These are phyloP conservation scores for Aspergillus kassunensis DNA, from an alignment of 495 filamentous ascomycete species.

Conservation along the genomic window DNA sequence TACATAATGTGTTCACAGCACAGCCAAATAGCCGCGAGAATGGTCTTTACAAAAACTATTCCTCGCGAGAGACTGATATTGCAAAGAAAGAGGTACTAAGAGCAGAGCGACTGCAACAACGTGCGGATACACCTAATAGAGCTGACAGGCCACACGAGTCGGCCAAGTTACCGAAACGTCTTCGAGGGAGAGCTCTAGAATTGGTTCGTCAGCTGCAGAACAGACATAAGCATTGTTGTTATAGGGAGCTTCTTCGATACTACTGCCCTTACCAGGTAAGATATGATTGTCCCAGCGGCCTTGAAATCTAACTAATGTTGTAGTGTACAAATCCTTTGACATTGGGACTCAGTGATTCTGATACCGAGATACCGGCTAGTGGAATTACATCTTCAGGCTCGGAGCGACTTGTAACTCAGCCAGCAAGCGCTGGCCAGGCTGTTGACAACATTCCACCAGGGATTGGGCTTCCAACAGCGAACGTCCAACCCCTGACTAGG, in stretches of 20 bases:
- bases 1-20: constrained; percentile 88
- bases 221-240: constrained; percentile 70
- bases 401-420: constrained; percentile 30
- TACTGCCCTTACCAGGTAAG: constrained; percentile 67
- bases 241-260: constrained; percentile 67
- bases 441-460: background rate
- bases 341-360: constrained; percentile 20
- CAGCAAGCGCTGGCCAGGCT: constrained; percentile 5
- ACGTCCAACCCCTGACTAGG: background rate
- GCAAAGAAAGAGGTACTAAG: constrained; percentile 11
- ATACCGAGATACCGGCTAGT: constrained; percentile 2
- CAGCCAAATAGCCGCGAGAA: constrained; percentile 55
- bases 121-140: background rate
- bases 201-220: constrained; percentile 67
- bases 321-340: constrained; percentile 31
- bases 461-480: background rate
- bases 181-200: constrained; percentile 56
- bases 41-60: constrained; percentile 76
- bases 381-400: constrained; percentile 19
- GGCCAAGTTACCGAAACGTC: constrained; percentile 65
- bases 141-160: constrained; percentile 4
- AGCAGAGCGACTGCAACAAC: background rate
- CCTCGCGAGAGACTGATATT: constrained; percentile 80
- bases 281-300: background rate
- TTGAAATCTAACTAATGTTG: constrained; percentile 8